Base-by-base conservation (phyloP, 768 basidiomycete genomes). In the Glaciozyma antarctica region DNA sequence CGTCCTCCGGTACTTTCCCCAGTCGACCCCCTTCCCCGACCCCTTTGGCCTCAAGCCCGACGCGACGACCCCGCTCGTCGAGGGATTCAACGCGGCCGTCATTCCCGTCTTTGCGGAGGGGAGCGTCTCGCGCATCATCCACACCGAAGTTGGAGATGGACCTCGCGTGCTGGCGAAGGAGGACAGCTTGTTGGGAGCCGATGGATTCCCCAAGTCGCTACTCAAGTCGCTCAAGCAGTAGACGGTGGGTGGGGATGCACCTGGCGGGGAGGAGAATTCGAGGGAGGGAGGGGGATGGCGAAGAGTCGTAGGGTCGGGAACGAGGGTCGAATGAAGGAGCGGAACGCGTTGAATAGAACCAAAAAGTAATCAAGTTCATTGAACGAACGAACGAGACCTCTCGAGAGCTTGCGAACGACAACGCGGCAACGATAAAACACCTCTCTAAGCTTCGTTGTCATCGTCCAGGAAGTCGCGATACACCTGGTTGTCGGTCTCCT, bases 131-230 rank as follows among this genome's bases (percentile, higher is more conserved):
- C 81, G 84, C 5, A 81, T 97, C 74, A 97, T 98, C 60, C 91
- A 94, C 77, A 97, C 94, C 13, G 80, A 82, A 53, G 89, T 97
- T 12, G 94, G 94, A 0, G 92, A 91, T 73, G 93, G 94, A 0
- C 94, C 94, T 16, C 72, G 80, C 60, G 82, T 83, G 22, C 76
- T 95, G 44, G 81, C 77, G 41, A 73, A 76, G 0, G 82, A 82
- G 58, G 60, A 70, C 21, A 60, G 84, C 28, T 74, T 99, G 69
- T 77, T 98, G 68, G 82, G 81, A 2, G 72, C 72, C 0, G 80
- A 86, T 61, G 94, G 94, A 5, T 71, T 87, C 53, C 92, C 93
- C 43, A 80, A 80, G 72, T 65, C 17, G 6, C 12, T 87, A 52
- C 92, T 92, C 43, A 80, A 80, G 72, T 65, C 17, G 6, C 12